These are phyloP conservation scores for Candida palmyrensis DNA, from an alignment of 805 yeast genomes.

Conservation along the genomic window DNA sequence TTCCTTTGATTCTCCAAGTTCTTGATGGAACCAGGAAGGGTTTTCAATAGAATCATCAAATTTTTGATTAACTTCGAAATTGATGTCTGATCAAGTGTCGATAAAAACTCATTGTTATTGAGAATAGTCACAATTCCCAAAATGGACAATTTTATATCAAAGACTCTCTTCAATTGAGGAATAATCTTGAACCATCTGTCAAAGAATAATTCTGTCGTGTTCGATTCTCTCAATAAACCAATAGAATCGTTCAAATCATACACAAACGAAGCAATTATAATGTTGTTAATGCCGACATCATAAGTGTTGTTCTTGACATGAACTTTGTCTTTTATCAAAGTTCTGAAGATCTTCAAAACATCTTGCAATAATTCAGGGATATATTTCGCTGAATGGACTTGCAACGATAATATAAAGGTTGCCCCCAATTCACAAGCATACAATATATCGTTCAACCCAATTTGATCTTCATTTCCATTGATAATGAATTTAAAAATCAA, in stretches of 20 bases:
- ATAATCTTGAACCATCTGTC: conserved; percentile 60
- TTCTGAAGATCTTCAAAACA: conserved; percentile 35
- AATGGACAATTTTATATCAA: conserved; percentile 71
- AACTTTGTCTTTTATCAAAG: conserved; percentile 21
- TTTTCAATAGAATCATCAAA: conserved; percentile 41
- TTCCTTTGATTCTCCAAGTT: conserved; percentile 59
- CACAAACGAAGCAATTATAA: conserved; percentile 58
- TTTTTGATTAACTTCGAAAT: conserved; percentile 22
- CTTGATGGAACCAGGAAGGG: conserved; percentile 68
- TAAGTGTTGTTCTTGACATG: conserved; percentile 30
- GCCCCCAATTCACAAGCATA: conserved; percentile 61
- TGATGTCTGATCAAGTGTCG: conserved; percentile 41
- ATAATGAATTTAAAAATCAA: conserved; percentile 44
- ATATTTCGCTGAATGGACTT: conserved; percentile 39
- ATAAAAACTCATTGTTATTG: conserved; percentile 25
- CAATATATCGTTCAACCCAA: conserved; percentile 52
- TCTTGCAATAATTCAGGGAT: conserved; percentile 42
- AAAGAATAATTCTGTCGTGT: conserved; percentile 46
- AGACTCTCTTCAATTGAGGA: conserved; percentile 60
- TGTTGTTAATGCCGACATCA: conserved; percentile 51
- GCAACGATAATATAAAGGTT: conserved; percentile 56
- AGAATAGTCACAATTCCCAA: conserved; percentile 56
- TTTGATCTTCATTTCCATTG: conserved; percentile 40
- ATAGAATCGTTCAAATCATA: conserved; percentile 56
- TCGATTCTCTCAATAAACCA: conserved; percentile 39